Percentiles rank a stretch among this genome's conserved stretches.
These are phyloP conservation scores for Senna siamea DNA, from an alignment of 306 rosid species.

Conservation along the genomic window DNA sequence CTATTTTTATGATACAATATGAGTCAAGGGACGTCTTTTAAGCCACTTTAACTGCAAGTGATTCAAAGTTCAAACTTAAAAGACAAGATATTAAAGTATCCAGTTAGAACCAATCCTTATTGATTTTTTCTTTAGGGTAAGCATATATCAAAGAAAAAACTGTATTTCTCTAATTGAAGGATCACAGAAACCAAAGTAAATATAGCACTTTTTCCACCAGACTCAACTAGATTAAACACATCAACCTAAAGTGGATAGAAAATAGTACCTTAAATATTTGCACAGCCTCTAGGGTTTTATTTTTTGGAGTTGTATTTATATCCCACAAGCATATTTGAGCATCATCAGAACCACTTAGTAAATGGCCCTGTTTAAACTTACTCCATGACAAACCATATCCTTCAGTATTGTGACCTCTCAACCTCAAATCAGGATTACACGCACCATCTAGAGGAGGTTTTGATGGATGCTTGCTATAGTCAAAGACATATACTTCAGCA, in stretches of 20 bases:
- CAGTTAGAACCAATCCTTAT: not conserved
- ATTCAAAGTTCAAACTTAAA: constrained; percentile 26
- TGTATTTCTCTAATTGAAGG: not conserved
- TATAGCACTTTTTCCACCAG: not conserved
- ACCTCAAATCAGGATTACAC: constrained; percentile 89
- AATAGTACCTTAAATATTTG: constrained; percentile 80
- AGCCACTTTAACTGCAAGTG: not conserved
- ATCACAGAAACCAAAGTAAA: not conserved
- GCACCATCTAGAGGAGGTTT: constrained; percentile 97
- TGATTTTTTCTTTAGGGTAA: not conserved
- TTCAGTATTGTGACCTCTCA: constrained; percentile 92
- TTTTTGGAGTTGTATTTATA: constrained; percentile 77
- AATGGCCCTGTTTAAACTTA: constrained; percentile 87
- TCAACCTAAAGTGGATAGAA: not conserved
- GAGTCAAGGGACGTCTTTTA: not conserved
- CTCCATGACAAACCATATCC: constrained; percentile 99
- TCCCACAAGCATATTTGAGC: constrained; percentile 99
- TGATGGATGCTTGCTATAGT: constrained; percentile 95
- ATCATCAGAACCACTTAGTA: constrained; percentile 98
- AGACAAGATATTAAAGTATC: not conserved
- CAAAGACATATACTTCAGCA: constrained; percentile 94
- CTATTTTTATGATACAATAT: not conserved
- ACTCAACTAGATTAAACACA: constrained; percentile 5
- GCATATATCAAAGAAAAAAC: not conserved
- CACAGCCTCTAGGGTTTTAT: constrained; percentile 75